phyloP scores from a whole-genome alignment of 192 early-diverging fungal genomes.

The Backusella tuberculispora region DNA sequence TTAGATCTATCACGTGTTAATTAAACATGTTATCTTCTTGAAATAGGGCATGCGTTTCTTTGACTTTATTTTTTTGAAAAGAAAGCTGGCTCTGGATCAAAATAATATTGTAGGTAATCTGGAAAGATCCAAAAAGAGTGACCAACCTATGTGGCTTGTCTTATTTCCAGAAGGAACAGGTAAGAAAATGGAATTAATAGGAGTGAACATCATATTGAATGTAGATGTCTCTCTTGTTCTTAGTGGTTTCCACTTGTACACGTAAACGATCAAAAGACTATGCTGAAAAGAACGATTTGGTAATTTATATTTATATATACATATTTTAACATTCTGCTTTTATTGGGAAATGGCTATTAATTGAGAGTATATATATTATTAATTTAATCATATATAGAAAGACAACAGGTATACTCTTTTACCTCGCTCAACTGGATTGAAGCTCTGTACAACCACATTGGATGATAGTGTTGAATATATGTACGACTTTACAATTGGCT shows the following conservation, averaged over 20 bases:
- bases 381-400: constrained; percentile 36
- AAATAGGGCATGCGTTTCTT: constrained; percentile 82
- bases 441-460: constrained; percentile 69
- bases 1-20: not conserved
- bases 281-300: constrained; percentile 59
- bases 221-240: not conserved
- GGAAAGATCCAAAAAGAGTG: constrained; percentile 52
- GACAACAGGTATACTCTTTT: constrained; percentile 74
- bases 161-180: constrained; percentile 96
- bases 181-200: not conserved
- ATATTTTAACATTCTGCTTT: not conserved
- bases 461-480: constrained; percentile 71
- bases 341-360: not conserved
- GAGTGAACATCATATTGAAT: not conserved
- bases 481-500: constrained; percentile 91
- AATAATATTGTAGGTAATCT: constrained; percentile 62
- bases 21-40: not conserved
- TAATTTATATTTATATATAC: not conserved
- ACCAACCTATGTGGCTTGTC: constrained; percentile 86
- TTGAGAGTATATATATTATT: not conserved
- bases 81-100: constrained; percentile 72
- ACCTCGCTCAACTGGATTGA: constrained; percentile 85
- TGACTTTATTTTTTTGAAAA: constrained; percentile 93
- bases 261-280: constrained; percentile 68
- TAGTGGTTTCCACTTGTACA: constrained; percentile 77